Base-by-base conservation (phyloP, 306 rosid genomes). In the Glycine latifolia region DNA sequence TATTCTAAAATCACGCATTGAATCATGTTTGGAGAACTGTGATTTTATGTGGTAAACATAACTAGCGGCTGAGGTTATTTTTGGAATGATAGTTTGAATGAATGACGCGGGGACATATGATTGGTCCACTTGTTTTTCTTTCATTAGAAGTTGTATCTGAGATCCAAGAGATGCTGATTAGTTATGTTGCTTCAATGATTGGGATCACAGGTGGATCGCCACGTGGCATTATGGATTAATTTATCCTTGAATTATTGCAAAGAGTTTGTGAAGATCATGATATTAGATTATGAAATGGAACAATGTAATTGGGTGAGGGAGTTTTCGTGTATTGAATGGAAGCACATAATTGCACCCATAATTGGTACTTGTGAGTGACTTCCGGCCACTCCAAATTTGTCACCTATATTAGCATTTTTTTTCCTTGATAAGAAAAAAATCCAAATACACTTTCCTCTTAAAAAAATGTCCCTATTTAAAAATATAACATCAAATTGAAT, bases 291-390 rank as follows among this genome's bases (percentile, higher is more conserved):
- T 67, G 76, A 73, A 80, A 82, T 78, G 91, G 92, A 81, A 26
- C 0, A 16, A 8, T 44, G 17, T 59, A 70, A 76, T 63, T 85
- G 89, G 86, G 0, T 39, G 5, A 2, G 10, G 13, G 4, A 3
- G 44, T 15, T 81, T 60, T 12, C 89, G 85, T 83, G 87, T 54
- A 58, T 73, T 41, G 59, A 78, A 85, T 84, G 85, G 82, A 82
- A 84, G 10, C 63, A 12, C 11, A 79, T 85, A 17, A 85, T 75
- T 80, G 59, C 47, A 43, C 63, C 65, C 39, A 80, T 75, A 68
- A 79, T 84, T 84, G 69, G 1, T 39, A 50, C 10, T 65, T 79
- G 14, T 52, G 8, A 13, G 13, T 78, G 55, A 65, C 72, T 7
- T 56, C 55, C 3, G 4, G 50, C 80, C 83, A 72, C 63, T 65